These are phyloP conservation scores for Gillenia trifoliata DNA, from an alignment of 306 rosid genomes.

Conservation along the genomic window DNA sequence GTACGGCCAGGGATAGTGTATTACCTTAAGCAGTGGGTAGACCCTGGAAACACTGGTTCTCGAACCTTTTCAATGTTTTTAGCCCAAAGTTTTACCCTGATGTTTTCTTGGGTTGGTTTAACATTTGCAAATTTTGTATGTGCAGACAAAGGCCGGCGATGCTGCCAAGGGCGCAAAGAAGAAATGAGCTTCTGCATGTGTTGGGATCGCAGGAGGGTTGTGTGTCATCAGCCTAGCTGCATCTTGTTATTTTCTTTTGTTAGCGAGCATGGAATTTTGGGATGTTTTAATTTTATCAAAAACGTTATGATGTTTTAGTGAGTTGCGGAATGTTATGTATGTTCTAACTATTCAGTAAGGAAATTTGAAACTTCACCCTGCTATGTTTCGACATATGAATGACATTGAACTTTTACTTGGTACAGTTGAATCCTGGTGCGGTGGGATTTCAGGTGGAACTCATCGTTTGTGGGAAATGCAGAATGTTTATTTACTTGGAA, in stretches of 20 bases:
- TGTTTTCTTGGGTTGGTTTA: neutral
- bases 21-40: neutral
- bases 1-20: neutral
- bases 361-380: neutral
- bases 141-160: conserved; percentile 88
- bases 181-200: conserved; percentile 46
- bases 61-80: neutral
- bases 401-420: neutral
- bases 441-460: no score
- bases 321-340: neutral
- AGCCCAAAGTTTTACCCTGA: neutral
- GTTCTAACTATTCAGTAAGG: neutral
- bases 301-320: neutral
- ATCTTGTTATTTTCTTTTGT: neutral
- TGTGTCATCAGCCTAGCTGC: neutral
- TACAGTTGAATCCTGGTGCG: no score
- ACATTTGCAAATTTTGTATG: neutral
- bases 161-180: conserved; percentile 81
- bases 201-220: conserved; percentile 1
- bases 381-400: neutral
- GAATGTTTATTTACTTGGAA: no score
- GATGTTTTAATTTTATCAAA: neutral
- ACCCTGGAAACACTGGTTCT: neutral
- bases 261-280: neutral
- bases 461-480: no score